Percentiles rank a stretch among this genome's conserved stretches.
Evolutionary conservation across 2,329 filamentous ascomycete species (phyloP).

Genomic region (Stemphylium lycopersici): DNA sequence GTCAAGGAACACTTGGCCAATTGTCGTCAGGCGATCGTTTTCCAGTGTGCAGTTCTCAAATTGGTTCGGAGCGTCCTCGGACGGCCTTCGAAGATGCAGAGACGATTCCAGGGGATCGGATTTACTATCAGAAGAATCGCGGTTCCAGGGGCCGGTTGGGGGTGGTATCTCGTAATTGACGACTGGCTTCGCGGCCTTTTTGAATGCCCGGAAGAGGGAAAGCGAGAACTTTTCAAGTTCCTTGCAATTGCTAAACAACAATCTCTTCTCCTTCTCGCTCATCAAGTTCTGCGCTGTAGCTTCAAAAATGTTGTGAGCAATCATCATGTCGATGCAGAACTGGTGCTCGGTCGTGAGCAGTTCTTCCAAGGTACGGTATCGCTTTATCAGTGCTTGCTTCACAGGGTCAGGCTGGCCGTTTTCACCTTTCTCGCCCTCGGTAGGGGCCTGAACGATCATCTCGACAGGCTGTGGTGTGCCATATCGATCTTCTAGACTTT

Average conservation of each 20-base stretch:
- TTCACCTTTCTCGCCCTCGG: conserved; percentile 19
- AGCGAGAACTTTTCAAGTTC: conserved; percentile 84
- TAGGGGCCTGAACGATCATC: conserved; percentile 12
- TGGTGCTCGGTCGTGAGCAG: conserved; percentile 89
- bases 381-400: conserved; percentile 66
- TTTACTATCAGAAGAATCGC: conserved; percentile 28
- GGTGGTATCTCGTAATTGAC: conserved; percentile 62
- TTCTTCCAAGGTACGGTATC: conserved; percentile 86
- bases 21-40: conserved; percentile 63
- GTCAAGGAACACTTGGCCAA: conserved; percentile 65
- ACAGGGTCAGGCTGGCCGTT: conserved; percentile 30
- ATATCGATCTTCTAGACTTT: conserved; percentile 25
- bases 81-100: conserved; percentile 22
- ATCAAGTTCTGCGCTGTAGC: conserved; percentile 84
- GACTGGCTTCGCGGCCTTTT: conserved; percentile 77
- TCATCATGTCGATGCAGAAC: conserved; percentile 94
- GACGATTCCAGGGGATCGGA: conserved; percentile 25
- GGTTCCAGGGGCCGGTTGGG: conserved; percentile 32
- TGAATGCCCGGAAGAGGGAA: conserved; percentile 80
- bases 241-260: conserved; percentile 90
- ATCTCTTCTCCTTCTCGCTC: conserved; percentile 81
- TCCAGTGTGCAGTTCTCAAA: conserved; percentile 47
- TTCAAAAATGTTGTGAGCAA: conserved; percentile 97
- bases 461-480: conserved; percentile 25
- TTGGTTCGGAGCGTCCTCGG: conserved; percentile 34